phyloP scores from a whole-genome alignment of 306 rosid species.

The Gynostemma pentaphyllum region DNA sequence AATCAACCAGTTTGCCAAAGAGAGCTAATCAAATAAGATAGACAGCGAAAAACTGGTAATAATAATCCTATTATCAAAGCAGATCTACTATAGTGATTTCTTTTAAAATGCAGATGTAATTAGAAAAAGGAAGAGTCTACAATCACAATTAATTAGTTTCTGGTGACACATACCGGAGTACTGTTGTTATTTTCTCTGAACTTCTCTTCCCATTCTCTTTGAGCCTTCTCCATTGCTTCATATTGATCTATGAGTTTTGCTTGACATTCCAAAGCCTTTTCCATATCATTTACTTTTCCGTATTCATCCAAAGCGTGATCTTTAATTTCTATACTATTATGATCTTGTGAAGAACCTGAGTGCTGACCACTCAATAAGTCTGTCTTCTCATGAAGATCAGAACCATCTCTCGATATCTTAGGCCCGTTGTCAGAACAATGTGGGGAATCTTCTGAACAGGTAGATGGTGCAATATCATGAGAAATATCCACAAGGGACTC shows the following conservation, averaged over 20 bases:
- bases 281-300: conserved; percentile 50
- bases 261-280: conserved; percentile 63
- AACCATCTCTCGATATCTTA: conserved; percentile 22
- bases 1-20: background rate
- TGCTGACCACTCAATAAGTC: conserved; percentile 13
- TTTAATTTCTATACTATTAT: conserved; percentile 11
- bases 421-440: conserved; percentile 26
- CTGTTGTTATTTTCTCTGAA: conserved; percentile 71
- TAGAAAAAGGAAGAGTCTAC: background rate
- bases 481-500: conserved; percentile 18
- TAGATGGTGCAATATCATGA: conserved; percentile 31
- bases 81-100: background rate
- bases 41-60: background rate
- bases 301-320: conserved; percentile 29
- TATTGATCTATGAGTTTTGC: conserved; percentile 63
- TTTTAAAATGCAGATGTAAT: background rate
- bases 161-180: conserved; percentile 49
- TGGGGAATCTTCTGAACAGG: conserved; percentile 36
- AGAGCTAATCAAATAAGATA: background rate
- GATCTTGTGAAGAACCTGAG: conserved; percentile 16
- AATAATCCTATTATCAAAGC: background rate
- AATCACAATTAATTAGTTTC: background rate
- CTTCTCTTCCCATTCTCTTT: conserved; percentile 93
- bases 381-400: conserved; percentile 34
- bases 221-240: conserved; percentile 89